Percentiles rank a stretch among this genome's conserved stretches.
These are phyloP conservation scores for Camptophora hylomeconis DNA, from an alignment of 2,329 filamentous ascomycete genomes.

Conservation along the genomic window DNA sequence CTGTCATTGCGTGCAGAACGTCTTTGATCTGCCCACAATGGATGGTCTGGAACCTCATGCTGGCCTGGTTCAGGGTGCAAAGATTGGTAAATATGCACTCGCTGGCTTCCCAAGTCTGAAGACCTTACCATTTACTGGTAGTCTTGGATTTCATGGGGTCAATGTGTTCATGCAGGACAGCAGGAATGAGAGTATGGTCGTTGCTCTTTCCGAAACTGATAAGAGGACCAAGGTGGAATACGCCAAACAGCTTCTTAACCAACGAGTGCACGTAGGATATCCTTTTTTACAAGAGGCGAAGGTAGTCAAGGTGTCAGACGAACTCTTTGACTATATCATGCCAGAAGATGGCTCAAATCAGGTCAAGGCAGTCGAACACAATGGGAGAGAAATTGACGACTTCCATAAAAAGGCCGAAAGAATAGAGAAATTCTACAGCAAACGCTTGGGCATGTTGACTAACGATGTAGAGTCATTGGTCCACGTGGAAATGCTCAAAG, in stretches of 20 bases:
- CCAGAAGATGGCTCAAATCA: constrained; percentile 49
- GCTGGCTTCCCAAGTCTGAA: constrained; percentile 89
- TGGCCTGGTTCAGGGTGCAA: constrained; percentile 70
- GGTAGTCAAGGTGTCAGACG: constrained; percentile 77
- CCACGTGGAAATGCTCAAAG: constrained; percentile 87
- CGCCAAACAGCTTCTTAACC: constrained; percentile 68
- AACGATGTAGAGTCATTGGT: constrained; percentile 79
- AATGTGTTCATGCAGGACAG: constrained; percentile 94
- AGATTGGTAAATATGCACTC: constrained; percentile 68
- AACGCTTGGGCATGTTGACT: constrained; percentile 75
- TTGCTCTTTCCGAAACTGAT: constrained; percentile 68
- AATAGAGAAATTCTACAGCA: constrained; percentile 80
- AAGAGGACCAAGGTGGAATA: constrained; percentile 54
- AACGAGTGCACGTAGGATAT: constrained; percentile 82
- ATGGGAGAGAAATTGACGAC: constrained; percentile 61
- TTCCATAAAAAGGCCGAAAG: constrained; percentile 73
- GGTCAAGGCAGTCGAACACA: constrained; percentile 57
- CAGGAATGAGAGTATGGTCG: constrained; percentile 88
- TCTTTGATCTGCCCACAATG: constrained; percentile 85
- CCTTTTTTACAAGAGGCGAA: constrained; percentile 92
- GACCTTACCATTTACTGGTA: constrained; percentile 69
- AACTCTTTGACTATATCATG: constrained; percentile 77
- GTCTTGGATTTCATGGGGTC: constrained; percentile 75
- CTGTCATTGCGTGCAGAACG: constrained; percentile 89
- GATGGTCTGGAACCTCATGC: constrained; percentile 78